Percentiles rank a stretch among this genome's conserved stretches.
Conservation (phyloP, 371 early-diverging fungal species). For the Coemansia sp. region DNA sequence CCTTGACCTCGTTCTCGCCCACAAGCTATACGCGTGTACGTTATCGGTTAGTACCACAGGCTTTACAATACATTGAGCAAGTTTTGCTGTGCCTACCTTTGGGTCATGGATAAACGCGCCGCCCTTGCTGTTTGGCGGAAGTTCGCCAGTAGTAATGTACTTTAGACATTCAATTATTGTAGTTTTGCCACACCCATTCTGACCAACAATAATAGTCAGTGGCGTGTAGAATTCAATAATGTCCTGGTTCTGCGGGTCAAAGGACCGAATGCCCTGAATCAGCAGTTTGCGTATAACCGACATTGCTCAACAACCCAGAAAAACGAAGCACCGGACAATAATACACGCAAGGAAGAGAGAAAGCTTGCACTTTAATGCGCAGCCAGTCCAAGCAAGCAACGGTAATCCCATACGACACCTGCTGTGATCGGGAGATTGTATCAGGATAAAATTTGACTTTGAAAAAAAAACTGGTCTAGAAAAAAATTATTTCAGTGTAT, state of each 20-base stretch:
- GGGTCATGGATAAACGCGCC: constrained; percentile 98
- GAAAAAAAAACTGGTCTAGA: not conserved
- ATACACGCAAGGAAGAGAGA: not conserved
- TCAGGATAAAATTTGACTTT: not conserved
- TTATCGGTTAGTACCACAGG: not conserved
- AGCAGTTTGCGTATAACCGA: constrained; percentile 64
- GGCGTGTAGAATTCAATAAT: constrained; percentile 92
- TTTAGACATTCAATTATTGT: constrained; percentile 98
- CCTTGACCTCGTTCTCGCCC: constrained; percentile 83
- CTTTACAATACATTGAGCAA: not conserved
- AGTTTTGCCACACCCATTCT: constrained; percentile 99
- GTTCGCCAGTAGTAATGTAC: constrained; percentile 95
- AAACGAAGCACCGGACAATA: not conserved
- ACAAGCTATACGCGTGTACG: constrained; percentile 61
- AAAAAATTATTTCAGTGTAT: not conserved
- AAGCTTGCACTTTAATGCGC: not conserved
- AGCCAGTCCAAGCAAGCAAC: not conserved
- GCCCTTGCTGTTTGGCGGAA: constrained; percentile 93
- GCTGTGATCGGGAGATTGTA: not conserved
- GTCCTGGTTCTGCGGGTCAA: constrained; percentile 75
- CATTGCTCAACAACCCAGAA: constrained; percentile 22
- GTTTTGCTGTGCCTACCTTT: constrained; percentile 58
- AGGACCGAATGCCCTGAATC: constrained; percentile 95
- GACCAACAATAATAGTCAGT: constrained; percentile 97
- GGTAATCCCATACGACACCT: not conserved